Evolutionary conservation across 371 early-diverging fungal species (phyloP), one percentile per base, ranked within the genome.

Genomic region (Enterospora canceri): DNA sequence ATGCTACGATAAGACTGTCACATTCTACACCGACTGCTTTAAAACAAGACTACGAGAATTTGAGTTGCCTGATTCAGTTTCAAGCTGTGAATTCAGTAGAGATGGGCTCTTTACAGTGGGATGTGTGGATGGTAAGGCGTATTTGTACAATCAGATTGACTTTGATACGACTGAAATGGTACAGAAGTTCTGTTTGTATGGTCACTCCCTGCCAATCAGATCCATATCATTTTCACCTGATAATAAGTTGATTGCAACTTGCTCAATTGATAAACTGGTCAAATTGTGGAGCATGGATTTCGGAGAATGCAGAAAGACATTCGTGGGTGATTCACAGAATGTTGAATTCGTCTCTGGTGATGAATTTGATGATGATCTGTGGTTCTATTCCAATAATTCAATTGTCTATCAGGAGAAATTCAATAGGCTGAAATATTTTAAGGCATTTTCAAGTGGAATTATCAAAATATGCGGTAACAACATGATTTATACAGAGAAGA

Each of bases 291-390:
- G 80, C 26, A 19, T 75, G 26, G 61, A 75, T 16, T 78, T 76
- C 64, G 80, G 80, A 55, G 80, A 80, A 28, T 80, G 80, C 64
- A 72, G 75, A 32, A 80, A 80, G 53, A 76, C 70, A 15, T 65
- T 72, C 40, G 64, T 65, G 15, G 70, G 61, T 21, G 68, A 75
- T 59, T 50, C 70, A 15, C 49, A 16, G 21, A 70, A 62, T 57
- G 23, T 58, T 34, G 47, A 55, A 56, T 60, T 57, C 31, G 5
- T 72, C 23, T 51, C 24, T 32, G 70, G 49, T 21, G 65, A 73
- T 56, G 61, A 68, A 21, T 34, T 16, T 18, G 65, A 62, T 59
- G 28, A 51, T 46, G 19, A 40, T 18, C 15, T 67, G 23, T 76
- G 68, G 59, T 31, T 69, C n/a, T 64, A 62, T 32, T n/a, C 50